Base-by-base conservation (phyloP, 2,329 filamentous ascomycete genomes). In the Claviceps pusilla region DNA sequence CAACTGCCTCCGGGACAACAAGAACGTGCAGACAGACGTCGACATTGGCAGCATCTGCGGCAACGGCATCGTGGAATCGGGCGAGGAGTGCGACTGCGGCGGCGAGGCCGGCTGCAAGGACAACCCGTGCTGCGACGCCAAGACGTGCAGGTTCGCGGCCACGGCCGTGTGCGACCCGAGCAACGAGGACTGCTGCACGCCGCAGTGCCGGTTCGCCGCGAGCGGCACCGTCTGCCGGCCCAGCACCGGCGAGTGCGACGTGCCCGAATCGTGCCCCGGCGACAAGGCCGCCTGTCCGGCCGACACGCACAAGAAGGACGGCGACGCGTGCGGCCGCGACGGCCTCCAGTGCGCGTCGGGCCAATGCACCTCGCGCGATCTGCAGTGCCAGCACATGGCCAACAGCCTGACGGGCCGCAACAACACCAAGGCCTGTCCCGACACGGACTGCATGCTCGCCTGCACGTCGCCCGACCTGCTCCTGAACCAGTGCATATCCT, bases 41-140 rank as follows among this genome's bases (percentile, higher is more conserved):
- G 87, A 95, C 61, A 85, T 83, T 0, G 87, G 86, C 54, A 85
- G 84, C 61, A 84, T 90, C 65, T 98, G 93, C 69, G 93, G 93
- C 55, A 98, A 98, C 69, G 93, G 93, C 53, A 97, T 98, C 59
- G 93, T 98, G 51, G 93, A 97, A 70, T 74, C 79, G 19, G 93
- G 89, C 58, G 93, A 98, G 70, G 86, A 98, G 53, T 98, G 93
- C 69, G 93, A 98, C 69, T 98, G 93, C 64, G 93, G 93, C 58
- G 91, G 91, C 54, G 71, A 74, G 14, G 69, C 73, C 14, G 80
- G 79, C 43, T 98, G 93, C 66, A 80, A 75, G 29, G 69, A 76
- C 63, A 93, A 97, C 69, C 64, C 68, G 14, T 98, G 93, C 74
- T 98, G 93, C 70, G 77, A 98, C 62, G 71, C 89, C 1, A 78